Base-by-base conservation (phyloP, 352 stramenopile genomes). In the Pythium chondricola region DNA sequence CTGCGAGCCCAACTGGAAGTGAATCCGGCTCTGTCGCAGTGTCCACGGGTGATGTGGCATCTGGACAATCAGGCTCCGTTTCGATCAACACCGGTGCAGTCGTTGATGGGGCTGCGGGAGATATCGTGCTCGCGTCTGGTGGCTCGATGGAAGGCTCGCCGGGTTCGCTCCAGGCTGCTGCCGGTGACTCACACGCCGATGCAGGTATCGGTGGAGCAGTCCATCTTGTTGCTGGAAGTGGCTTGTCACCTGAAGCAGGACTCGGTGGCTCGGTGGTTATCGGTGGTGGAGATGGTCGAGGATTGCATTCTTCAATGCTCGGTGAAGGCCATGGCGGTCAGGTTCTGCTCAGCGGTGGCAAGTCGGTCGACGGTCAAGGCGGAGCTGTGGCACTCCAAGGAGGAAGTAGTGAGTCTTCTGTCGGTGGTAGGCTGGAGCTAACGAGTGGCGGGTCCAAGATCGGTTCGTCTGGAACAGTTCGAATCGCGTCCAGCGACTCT, bases 391-490 rank as follows among this genome's bases (percentile, higher is more conserved):
- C 24, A 9, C n/a, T 69, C 10, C 32, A 43, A 38, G 55, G 58
- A 16, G 63, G 63, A 20, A 26, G 8, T 20, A 69, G 58, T 33
- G 49, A 49, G 2, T 47, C 53, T 7, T 49, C 32, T 5, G 45
- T 21, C 6, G 63, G 63, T 30, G 63, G 63, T 17, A 25, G 27
- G 13, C 2, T 69, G 14, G 29, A 27, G 21, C 7, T 72, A 2
- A 36, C 26, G 4, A 83, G 71, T 36, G 78, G 78, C 8, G 16
- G 43, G 36, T 86, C 78, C 22, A 55, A 44, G 4, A 44, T 74
- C 13, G 73, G 65, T 24, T 70, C 66, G 18, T 85, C 73, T 30
- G 75, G 78, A 38, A 33, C 37, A 24, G 52, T 86, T 25, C 42
- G 44, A 25, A 43, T 90, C 25, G 42, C 36, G 8, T 76, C 73